Evolutionary conservation across 1,284 basidiomycete genomes (phyloP).

Genomic region (Moesziomyces parantarcticus): DNA sequence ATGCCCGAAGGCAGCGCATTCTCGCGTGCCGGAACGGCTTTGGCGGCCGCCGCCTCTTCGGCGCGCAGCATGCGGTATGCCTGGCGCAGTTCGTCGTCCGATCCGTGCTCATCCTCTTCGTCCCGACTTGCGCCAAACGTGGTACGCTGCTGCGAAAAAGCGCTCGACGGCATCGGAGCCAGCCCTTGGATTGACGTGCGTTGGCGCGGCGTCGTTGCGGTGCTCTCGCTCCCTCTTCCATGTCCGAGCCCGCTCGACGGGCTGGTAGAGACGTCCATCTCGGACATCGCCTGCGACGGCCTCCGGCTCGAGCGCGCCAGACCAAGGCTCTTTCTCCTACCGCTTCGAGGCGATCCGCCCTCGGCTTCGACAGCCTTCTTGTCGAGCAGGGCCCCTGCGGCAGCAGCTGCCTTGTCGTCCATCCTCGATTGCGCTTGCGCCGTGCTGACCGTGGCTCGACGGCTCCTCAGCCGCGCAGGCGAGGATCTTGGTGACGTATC

Average conservation of each 20-base stretch:
- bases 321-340: slow-evolving; percentile 25
- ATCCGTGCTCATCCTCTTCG: slow-evolving; percentile 30
- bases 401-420: not conserved
- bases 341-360: slow-evolving; percentile 1
- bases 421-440: slow-evolving; percentile 10
- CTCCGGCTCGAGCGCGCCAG: slow-evolving; percentile 5
- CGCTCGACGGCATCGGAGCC: not conserved
- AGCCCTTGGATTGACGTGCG: not conserved
- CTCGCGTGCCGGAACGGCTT: not conserved
- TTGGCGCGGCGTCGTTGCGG: slow-evolving; percentile 1
- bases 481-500: slow-evolving; percentile 24
- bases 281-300: slow-evolving; percentile 5
- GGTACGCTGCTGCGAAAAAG: slow-evolving; percentile 1
- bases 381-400: not conserved
- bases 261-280: not conserved
- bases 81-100: slow-evolving; percentile 31
- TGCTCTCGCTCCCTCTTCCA: slow-evolving; percentile 10
- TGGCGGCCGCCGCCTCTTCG: slow-evolving; percentile 16
- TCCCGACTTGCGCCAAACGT: not conserved
- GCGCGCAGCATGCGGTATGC: slow-evolving; percentile 28
- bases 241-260: not conserved
- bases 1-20: slow-evolving; percentile 3
- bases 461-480: slow-evolving; percentile 14
- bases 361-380: not conserved
- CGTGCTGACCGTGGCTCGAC: slow-evolving; percentile 31